A percentile compares a stretch with the other conserved stretches of the same genome.
Evolutionary conservation across 768 basidiomycete species (phyloP).

Genomic region (Leccinum obscurum): DNA sequence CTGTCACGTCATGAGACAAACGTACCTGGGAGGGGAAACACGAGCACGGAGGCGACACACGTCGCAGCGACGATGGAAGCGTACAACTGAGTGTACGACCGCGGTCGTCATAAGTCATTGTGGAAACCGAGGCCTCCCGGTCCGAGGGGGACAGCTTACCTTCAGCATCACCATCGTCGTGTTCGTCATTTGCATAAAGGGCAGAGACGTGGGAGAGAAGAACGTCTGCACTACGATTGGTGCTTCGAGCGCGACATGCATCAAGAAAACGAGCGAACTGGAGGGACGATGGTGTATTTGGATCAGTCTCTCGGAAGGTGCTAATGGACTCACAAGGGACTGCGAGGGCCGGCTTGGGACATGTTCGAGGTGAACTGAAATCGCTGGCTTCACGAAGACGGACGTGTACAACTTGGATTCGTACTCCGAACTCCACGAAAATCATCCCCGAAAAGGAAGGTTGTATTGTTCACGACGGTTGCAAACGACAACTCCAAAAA

Average conservation of each 20-base stretch:
- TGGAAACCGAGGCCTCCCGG: no score
- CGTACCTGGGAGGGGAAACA: slow-evolving; percentile 70
- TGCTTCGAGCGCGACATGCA: slow-evolving; percentile 78
- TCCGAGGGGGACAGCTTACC: slow-evolving; percentile 38
- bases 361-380: slow-evolving; percentile 2
- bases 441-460: slow-evolving; percentile 25
- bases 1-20: slow-evolving; percentile 4
- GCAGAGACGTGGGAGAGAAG: slow-evolving; percentile 58
- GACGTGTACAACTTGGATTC: slow-evolving; percentile 9
- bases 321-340: slow-evolving; percentile 40
- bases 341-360: slow-evolving; percentile 30
- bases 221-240: slow-evolving; percentile 79
- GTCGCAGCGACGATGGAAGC: slow-evolving; percentile 59
- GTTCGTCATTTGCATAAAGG: slow-evolving; percentile 81
- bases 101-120: background rate
- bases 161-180: slow-evolving; percentile 76
- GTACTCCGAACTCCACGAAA: slow-evolving; percentile 28
- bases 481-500: background rate
- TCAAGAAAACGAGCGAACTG: slow-evolving; percentile 69
- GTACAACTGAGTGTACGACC: slow-evolving; percentile 54
- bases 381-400: background rate
- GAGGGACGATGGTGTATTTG: background rate
- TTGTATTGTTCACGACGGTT: background rate
- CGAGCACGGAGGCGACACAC: slow-evolving; percentile 63
- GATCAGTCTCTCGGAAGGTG: background rate